phyloP scores from a whole-genome alignment of 192 early-diverging fungal species.

The Anaeromyces robustus region DNA sequence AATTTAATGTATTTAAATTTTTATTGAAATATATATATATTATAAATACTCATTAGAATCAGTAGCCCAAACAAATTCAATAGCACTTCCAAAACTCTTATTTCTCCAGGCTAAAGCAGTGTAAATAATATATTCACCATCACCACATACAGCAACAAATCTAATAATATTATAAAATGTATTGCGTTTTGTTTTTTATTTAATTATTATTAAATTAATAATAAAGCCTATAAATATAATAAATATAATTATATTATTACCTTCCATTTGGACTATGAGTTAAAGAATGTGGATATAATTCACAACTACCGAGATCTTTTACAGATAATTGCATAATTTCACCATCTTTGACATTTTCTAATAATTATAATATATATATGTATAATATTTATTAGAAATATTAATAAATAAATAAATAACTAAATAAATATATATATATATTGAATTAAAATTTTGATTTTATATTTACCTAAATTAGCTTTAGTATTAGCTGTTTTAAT shows the following conservation, averaged over 20 bases:
- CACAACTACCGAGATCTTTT: slow-evolving; percentile 96
- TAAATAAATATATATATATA: too few species aligned
- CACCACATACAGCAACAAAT: slow-evolving; percentile 96
- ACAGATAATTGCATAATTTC: slow-evolving; percentile 65
- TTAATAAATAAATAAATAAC: too few species aligned
- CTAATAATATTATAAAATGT: too few species aligned
- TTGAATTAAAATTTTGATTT: too few species aligned
- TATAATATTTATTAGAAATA: too few species aligned
- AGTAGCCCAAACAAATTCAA: slow-evolving; percentile 94
- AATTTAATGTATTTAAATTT: too few species aligned
- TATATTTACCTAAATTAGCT: slow-evolving; percentile 33
- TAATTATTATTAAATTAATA: too few species aligned
- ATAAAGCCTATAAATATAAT: too few species aligned
- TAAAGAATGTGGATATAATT: slow-evolving; percentile 91
- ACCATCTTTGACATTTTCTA: slow-evolving; percentile 80
- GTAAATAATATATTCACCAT: slow-evolving; percentile 99
- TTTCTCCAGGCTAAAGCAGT: slow-evolving; percentile 99
- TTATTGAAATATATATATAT: too few species aligned
- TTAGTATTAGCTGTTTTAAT: slow-evolving; percentile 92
- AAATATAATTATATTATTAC: neutral
- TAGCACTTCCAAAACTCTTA: slow-evolving; percentile 88
- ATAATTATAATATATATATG: slow-evolving; percentile 28
- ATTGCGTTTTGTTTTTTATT: too few species aligned
- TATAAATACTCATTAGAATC: slow-evolving; percentile 87
- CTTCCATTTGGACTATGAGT: slow-evolving; percentile 95